These are phyloP conservation scores for Solanum bulbocastanum DNA, from an alignment of 257 asterid genomes.

Conservation along the genomic window DNA sequence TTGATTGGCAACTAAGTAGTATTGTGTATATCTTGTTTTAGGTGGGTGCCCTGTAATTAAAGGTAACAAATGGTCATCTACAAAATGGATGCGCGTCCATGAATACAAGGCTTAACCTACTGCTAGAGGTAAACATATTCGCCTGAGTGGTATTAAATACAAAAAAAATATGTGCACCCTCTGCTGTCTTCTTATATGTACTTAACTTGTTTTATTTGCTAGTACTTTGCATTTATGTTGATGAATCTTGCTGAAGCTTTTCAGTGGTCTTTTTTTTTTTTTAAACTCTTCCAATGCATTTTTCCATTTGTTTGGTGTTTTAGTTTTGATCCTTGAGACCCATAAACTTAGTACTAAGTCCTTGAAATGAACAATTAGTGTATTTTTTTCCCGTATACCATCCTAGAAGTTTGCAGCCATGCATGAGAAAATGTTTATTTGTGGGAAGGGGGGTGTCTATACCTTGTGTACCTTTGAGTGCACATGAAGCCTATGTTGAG, in stretches of 20 bases:
- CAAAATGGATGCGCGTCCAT: constrained; percentile 85
- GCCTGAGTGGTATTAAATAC: background rate
- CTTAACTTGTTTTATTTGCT: background rate
- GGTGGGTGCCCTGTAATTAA: constrained; percentile 73
- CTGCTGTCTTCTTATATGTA: background rate
- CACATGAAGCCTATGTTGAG: background rate
- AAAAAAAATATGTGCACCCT: background rate
- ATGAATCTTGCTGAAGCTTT: background rate
- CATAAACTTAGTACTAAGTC: background rate
- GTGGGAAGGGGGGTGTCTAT: background rate
- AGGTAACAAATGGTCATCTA: constrained; percentile 98
- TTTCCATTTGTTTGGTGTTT: background rate
- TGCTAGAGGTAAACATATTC: constrained; percentile 28
- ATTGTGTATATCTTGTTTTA: background rate
- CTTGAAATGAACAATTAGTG: background rate
- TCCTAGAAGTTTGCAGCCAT: background rate
- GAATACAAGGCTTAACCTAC: constrained; percentile 52
- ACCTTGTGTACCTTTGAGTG: background rate
- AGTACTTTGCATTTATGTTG: background rate
- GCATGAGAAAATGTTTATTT: background rate
- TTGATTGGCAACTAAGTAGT: background rate
- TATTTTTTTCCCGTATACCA: background rate
- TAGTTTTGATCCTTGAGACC: background rate
- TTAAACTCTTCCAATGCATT: background rate
- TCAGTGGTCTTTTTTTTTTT: background rate